Base-by-base conservation (phyloP, 257 asterid species). In the Petunia axillaris region DNA sequence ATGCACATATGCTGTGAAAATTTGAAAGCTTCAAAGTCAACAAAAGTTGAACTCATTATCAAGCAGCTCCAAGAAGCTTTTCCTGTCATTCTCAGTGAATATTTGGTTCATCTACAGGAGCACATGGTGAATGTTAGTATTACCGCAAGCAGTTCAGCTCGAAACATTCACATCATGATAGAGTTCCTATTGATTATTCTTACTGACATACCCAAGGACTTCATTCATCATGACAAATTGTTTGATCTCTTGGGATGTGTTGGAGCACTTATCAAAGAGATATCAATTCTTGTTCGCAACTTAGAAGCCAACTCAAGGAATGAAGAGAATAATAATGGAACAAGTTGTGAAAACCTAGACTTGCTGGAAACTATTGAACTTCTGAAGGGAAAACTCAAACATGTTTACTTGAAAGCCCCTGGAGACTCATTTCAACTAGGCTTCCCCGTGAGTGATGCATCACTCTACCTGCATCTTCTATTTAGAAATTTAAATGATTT, bases 401-500 rank as follows among this genome's bases (percentile, higher is more conserved):
- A 54, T 39, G 73, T 39, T 65, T 65, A 11, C 52, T 65, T 59
- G 11, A 59, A 59, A 65, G 13, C 50, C 52, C 73, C 50, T 0
- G 2, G 8, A 11, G 70, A 10, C 46, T 64, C 70, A 1, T 65
- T 4, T 65, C 11, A 65, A 39, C 14, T 40, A 6, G 40, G 35
- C 53, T 66, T 66, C 53, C 76, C 64, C 7, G 46, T 4, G 62
- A 75, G 37, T 8, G 48, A 75, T 6, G 43, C 64, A 11, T 5
- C 62, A 13, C 36, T 50, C 79, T 48, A 38, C 79, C 4, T 73
- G 78, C 8, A 10, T 50, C 46, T 73, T 52, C 78, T 75, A 15
- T 48, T 48, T 3, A 40, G 4, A 39, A 14, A 65, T 36, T 39
- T 65, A 13, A 6, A 65, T 39, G 52, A 6, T n/a, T 65, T 40